Percentiles rank a stretch among this genome's conserved stretches.
Conservation (phyloP, 306 rosid genomes). For the Vigna angularis region DNA sequence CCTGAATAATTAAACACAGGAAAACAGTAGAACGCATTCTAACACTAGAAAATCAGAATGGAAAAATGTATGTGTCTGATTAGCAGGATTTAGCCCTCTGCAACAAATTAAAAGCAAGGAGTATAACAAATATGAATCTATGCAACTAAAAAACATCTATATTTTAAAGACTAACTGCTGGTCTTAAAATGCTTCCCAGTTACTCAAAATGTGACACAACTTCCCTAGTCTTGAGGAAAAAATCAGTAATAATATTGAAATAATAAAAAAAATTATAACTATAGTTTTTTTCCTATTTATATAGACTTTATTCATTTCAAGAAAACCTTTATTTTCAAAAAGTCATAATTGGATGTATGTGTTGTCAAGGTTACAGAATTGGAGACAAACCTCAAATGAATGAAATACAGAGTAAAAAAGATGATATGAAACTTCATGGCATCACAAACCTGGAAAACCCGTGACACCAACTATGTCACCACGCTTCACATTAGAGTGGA, state of each 20-base stretch:
- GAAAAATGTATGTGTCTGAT: constrained; percentile 4
- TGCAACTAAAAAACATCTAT: not conserved
- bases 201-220: constrained; percentile 5
- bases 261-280: not conserved
- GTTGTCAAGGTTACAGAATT: not conserved
- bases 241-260: not conserved
- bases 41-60: not conserved
- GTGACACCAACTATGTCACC: constrained; percentile 84
- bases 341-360: constrained; percentile 9
- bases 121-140: not conserved
- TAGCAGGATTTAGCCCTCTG: constrained; percentile 10
- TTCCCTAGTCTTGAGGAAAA: constrained; percentile 3
- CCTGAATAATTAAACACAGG: constrained; percentile 67
- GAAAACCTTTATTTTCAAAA: not conserved
- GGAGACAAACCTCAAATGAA: constrained; percentile 16
- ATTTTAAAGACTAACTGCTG: not conserved
- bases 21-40: constrained; percentile 6
- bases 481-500: constrained; percentile 82
- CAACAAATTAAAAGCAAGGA: not conserved
- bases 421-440: not conserved
- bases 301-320: not conserved
- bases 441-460: constrained; percentile 83
- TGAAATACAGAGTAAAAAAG: constrained; percentile 7
- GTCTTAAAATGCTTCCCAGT: constrained; percentile 5
- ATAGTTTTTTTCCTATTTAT: not conserved